Evolutionary conservation across 306 rosid species (phyloP).

Genomic region (Ammopiptanthus mongolicus): DNA sequence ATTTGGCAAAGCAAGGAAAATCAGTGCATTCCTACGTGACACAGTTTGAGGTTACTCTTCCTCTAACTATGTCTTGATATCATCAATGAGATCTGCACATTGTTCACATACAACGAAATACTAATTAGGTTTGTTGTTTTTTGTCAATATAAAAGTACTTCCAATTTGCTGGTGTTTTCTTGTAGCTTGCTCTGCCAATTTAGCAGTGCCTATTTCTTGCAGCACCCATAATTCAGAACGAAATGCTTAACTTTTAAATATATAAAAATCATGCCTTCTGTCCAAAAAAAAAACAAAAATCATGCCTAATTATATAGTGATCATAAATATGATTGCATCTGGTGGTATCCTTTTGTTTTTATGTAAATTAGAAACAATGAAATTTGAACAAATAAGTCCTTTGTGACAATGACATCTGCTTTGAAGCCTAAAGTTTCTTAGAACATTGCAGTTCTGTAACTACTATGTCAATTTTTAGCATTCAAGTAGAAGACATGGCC

Average conservation of each 20-base stretch:
- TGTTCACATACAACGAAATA: background rate
- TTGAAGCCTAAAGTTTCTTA: background rate
- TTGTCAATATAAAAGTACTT: conserved; percentile 34
- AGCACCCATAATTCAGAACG: background rate
- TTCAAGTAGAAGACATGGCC: background rate
- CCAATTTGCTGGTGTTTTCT: conserved; percentile 49
- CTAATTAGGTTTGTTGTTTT: background rate
- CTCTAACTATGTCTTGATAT: conserved; percentile 51
- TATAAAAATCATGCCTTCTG: too few species aligned
- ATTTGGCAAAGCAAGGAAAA: conserved; percentile 38
- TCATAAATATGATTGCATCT: background rate
- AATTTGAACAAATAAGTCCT: background rate
- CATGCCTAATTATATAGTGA: background rate
- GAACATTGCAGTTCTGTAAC: background rate
- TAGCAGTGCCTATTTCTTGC: conserved; percentile 66
- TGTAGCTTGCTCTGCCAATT: conserved; percentile 67
- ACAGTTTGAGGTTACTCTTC: conserved; percentile 43
- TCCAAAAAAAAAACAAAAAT: too few species aligned
- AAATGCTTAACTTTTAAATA: background rate
- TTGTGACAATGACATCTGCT: background rate
- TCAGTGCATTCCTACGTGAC: conserved; percentile 47
- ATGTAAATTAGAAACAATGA: background rate
- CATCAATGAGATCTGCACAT: conserved; percentile 47
- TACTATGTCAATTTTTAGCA: background rate
- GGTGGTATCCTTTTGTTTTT: background rate